Conservation (phyloP, 1,284 basidiomycete genomes). For the Papiliotrema laurentii region DNA sequence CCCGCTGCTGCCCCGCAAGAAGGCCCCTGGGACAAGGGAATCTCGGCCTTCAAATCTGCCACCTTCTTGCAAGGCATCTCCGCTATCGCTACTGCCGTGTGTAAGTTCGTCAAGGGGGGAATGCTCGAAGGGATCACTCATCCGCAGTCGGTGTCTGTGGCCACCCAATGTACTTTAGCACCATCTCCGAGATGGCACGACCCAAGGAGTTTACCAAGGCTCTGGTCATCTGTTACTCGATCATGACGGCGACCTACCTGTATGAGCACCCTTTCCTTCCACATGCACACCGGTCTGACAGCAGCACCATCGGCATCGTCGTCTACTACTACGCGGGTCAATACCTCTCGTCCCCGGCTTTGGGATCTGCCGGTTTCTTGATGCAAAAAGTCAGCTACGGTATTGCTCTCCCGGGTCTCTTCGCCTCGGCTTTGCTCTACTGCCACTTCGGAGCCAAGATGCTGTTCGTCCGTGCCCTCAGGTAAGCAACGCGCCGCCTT, state of each 20-base stretch:
- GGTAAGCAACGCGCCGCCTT: too few relatives aligned
- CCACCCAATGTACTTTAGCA: too few relatives aligned
- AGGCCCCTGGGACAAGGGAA: conserved; percentile 29
- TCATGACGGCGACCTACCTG: conserved; percentile 37
- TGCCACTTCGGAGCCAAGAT: conserved; percentile 41
- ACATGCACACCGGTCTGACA: too few relatives aligned
- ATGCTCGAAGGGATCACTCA: background rate
- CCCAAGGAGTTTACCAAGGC: conserved; percentile 27
- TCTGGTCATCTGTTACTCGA: conserved; percentile 21
- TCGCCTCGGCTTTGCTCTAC: conserved; percentile 32
- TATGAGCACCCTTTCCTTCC: too few relatives aligned
- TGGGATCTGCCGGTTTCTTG: conserved; percentile 46
- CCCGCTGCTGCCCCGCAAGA: conserved; percentile 26
- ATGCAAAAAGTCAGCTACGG: conserved; percentile 42
- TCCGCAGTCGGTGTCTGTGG: too few relatives aligned
- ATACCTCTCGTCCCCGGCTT: conserved; percentile 47
- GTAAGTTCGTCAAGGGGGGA: background rate
- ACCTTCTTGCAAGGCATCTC: conserved; percentile 39
- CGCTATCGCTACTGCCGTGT: conserved; percentile 37
- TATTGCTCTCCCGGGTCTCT: conserved; percentile 37
- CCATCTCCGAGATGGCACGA: conserved; percentile 11
- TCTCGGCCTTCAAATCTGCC: conserved; percentile 20
- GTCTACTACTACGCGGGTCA: conserved; percentile 38
- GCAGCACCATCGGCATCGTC: conserved; percentile 23
- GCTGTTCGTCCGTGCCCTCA: conserved; percentile 59